Evolutionary conservation across 2,329 filamentous ascomycete species (phyloP).

Genomic region (Xylariomycetidae sp.): DNA sequence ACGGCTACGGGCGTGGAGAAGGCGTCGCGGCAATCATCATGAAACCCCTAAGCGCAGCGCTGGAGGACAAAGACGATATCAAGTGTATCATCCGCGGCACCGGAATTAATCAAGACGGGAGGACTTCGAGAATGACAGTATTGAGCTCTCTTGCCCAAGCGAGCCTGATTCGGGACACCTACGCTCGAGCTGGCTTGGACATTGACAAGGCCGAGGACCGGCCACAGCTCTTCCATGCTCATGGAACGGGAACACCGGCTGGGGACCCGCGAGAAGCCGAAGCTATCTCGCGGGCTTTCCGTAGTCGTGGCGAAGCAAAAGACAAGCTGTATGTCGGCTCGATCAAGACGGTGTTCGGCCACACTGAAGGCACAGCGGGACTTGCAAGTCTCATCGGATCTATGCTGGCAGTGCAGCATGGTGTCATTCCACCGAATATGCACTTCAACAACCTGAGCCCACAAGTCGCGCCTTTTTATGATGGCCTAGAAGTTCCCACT

Average conservation of each 20-base stretch:
- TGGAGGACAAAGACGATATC: slow-evolving; percentile 22
- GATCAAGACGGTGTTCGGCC: slow-evolving; percentile 5
- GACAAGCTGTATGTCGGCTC: slow-evolving; percentile 4
- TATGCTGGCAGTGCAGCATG: slow-evolving; percentile 1
- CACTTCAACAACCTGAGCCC: no score
- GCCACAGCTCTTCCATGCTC: slow-evolving; percentile 4
- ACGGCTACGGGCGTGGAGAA: slow-evolving; percentile 20
- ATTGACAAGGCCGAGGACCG: not conserved
- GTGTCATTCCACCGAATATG: slow-evolving; percentile 1
- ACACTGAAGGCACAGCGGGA: slow-evolving; percentile 5
- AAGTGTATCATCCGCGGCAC: no score
- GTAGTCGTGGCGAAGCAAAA: not conserved
- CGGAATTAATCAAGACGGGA: no score
- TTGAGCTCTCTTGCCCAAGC: no score
- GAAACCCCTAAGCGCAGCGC: slow-evolving; percentile 37
- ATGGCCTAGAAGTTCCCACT: no score
- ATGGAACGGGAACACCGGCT: slow-evolving; percentile 4
- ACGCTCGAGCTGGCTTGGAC: slow-evolving; percentile 1
- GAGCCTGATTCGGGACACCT: slow-evolving; percentile 8
- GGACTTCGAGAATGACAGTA: no score
- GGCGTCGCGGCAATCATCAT: slow-evolving; percentile 31
- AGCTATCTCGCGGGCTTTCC: slow-evolving; percentile 1
- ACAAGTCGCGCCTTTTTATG: no score
- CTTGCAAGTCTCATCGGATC: slow-evolving; percentile 3
- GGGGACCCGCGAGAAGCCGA: slow-evolving; percentile 3